A percentile compares a stretch with the other conserved stretches of the same genome.
Evolutionary conservation across 1,284 basidiomycete species (phyloP).

Genomic region (Takashimella koratensis): DNA sequence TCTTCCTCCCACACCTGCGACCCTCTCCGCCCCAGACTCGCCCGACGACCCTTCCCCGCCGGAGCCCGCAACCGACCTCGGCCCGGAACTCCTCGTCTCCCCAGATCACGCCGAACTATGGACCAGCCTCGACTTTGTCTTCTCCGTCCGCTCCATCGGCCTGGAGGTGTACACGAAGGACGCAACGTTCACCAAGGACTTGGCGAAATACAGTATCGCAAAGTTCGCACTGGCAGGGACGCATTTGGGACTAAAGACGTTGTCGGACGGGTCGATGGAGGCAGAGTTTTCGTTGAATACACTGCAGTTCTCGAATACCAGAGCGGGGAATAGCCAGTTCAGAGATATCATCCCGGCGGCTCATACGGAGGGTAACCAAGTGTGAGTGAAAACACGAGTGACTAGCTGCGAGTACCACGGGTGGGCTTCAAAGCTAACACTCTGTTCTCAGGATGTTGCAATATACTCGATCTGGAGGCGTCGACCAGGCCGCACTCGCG

Average conservation of each 20-base stretch:
- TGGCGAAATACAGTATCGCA: constrained; percentile 78
- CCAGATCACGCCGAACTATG: constrained; percentile 46
- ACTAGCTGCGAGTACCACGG: no score
- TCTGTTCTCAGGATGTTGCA: constrained; percentile 65
- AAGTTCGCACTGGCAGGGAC: constrained; percentile 80
- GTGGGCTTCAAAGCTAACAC: not conserved
- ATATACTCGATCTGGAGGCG: constrained; percentile 68
- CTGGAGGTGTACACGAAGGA: constrained; percentile 83
- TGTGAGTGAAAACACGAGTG: constrained; percentile 55
- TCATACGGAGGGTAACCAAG: constrained; percentile 80
- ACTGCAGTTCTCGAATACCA: constrained; percentile 86
- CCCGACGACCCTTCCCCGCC: constrained; percentile 4
- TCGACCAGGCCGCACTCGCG: constrained; percentile 61
- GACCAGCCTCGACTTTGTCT: constrained; percentile 71
- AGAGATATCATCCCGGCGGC: constrained; percentile 93
- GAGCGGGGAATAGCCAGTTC: constrained; percentile 77
- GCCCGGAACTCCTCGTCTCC: constrained; percentile 53
- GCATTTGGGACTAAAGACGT: constrained; percentile 74
- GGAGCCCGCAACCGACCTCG: constrained; percentile 47
- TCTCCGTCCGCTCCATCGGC: constrained; percentile 71
- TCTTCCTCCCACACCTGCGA: constrained; percentile 17
- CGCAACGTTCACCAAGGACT: constrained; percentile 59
- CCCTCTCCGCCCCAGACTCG: constrained; percentile 13
- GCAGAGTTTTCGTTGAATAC: constrained; percentile 84
- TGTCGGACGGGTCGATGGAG: constrained; percentile 79